Evolutionary conservation across 148 eudicot species (phyloP), one percentile per base, ranked within the genome.

Genomic region (Nyssa sinensis): DNA sequence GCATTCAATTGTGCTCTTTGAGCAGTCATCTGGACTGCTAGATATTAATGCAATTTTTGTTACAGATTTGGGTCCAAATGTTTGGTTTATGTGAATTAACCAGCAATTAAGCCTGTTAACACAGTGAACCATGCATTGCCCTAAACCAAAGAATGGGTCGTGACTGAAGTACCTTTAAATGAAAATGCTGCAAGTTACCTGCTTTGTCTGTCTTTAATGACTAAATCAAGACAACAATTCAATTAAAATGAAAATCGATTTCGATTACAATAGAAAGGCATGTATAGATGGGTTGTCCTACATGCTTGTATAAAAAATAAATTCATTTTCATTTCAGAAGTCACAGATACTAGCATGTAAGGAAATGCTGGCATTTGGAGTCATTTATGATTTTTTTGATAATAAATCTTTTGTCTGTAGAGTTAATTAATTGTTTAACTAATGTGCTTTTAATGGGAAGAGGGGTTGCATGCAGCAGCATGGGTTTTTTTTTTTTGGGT

Each of bases 1-100:
- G 30, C 64, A 57, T 11, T 57, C 23, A 1, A 58, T 23, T 59
- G 30, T 12, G 64, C 67, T 29, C 17, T 30, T 69, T 31, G 29
- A 32, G 62, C 28, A 34, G 24, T 25, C 2, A 70, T 12, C 30
- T n/a, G n/a, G n/a, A n/a, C n/a, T n/a, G n/a, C n/a, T 7, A 24
- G 19, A 21, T 37, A 55, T 33, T 34, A 8, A 59, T n/a, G 27
- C 33, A 28, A 71, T 35, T 24, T 2, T 19, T 53, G 1, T 1
- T 29, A 29, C 75, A 3, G 27, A 11, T 31, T n/a, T 19, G 55
- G 7, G 53, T 34, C 5, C 37, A n/a, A 7, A 7, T 25, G 19
- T 28, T 21, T 58, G 51, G 14, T 37, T n/a, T 25, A 23, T 61
- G 34, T 72, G 75, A 27, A 34, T 58, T 57, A 57, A 62, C 51